phyloP scores from a whole-genome alignment of 148 eudicot genomes.

The Cornus suecica region DNA sequence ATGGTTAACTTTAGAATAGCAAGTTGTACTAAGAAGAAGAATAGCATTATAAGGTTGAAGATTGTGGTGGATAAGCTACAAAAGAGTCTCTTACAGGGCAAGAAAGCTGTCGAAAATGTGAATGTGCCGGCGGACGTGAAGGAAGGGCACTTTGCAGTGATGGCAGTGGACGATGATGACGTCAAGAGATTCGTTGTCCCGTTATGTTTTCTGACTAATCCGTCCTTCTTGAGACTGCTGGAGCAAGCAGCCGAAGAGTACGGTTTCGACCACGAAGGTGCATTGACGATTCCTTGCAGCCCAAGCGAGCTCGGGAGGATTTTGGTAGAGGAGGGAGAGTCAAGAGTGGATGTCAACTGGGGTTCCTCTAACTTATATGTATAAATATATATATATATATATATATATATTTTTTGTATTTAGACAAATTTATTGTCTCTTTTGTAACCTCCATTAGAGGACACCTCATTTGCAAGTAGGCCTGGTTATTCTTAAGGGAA shows the following conservation, averaged over 20 bases:
- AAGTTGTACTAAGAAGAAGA: constrained; percentile 26
- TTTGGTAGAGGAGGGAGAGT: constrained; percentile 17
- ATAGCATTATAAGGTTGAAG: constrained; percentile 43
- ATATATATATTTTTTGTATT: no score
- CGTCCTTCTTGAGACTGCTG: constrained; percentile 47
- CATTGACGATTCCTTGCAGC: constrained; percentile 54
- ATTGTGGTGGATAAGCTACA: constrained; percentile 44
- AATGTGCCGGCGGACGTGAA: constrained; percentile 53
- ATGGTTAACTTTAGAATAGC: constrained; percentile 24
- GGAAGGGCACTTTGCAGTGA: constrained; percentile 78
- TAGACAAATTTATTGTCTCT: background rate
- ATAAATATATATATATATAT: no score
- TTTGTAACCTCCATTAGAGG: background rate
- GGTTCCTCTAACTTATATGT: constrained; percentile 10
- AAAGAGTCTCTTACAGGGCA: constrained; percentile 41
- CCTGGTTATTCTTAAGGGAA: no score
- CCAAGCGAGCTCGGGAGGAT: constrained; percentile 46
- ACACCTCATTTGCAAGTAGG: background rate
- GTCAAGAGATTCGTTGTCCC: constrained; percentile 48
- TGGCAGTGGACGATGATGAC: constrained; percentile 40
- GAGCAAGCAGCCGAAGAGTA: constrained; percentile 71
- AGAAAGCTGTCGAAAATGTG: constrained; percentile 14
- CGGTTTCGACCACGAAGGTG: constrained; percentile 66
- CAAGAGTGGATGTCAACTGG: background rate
- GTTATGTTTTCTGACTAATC: constrained; percentile 44